These are phyloP conservation scores for Linnemannia elongata DNA, from an alignment of 192 early-diverging fungal genomes.

Conservation along the genomic window DNA sequence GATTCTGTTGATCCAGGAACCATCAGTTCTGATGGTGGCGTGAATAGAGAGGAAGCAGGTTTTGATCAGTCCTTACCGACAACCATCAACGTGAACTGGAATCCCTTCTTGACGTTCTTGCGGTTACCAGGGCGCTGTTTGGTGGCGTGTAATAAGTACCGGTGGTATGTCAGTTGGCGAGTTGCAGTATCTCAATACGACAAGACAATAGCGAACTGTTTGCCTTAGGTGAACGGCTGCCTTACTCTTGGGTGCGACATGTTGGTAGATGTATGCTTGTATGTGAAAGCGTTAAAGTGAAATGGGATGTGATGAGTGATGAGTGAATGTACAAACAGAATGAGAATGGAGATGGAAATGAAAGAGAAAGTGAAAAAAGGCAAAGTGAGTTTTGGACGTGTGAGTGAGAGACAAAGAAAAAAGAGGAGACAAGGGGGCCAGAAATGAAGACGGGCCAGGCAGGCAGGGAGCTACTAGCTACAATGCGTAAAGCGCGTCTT, in stretches of 20 bases:
- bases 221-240: too few species aligned
- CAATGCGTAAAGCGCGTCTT: not conserved
- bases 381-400: not conserved
- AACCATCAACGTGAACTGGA: slow-evolving; percentile 97
- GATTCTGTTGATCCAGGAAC: not conserved
- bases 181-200: not conserved
- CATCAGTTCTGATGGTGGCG: too few species aligned
- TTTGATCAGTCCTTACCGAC: slow-evolving; percentile 73
- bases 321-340: slow-evolving; percentile 1
- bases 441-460: not conserved
- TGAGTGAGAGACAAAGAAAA: not conserved
- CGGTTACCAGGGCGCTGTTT: slow-evolving; percentile 59
- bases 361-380: not conserved
- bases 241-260: slow-evolving; percentile 44
- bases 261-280: not conserved
- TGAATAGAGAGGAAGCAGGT: too few species aligned
- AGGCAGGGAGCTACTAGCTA: not conserved
- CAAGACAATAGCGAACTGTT: not conserved
- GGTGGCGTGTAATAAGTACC: not conserved
- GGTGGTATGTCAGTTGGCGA: not conserved
- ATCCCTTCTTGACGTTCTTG: slow-evolving; percentile 96
- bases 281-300: not conserved
- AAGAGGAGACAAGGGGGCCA: not conserved
- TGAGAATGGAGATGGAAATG: not conserved
- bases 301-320: slow-evolving; percentile 16